Conservation (phyloP, 306 rosid species). For the Lathyrus tuberosus region DNA sequence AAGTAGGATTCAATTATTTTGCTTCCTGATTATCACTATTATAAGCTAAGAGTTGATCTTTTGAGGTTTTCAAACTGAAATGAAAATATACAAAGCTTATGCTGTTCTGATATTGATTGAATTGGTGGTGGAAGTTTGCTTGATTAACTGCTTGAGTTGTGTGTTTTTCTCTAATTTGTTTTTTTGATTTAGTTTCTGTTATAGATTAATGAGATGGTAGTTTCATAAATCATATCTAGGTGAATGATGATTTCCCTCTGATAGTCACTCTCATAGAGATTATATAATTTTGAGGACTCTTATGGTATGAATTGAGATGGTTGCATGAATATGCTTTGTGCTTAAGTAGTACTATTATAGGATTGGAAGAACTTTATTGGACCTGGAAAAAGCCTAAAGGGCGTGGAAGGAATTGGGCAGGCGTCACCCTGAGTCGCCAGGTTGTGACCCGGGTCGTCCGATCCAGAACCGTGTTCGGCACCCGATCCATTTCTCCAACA, state of each 20-base stretch:
- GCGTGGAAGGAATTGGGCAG: too few species aligned
- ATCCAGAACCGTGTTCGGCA: too few species aligned
- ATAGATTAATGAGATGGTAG: conserved; percentile 14
- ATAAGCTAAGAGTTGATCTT: not conserved
- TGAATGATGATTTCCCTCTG: not conserved
- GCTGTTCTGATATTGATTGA: conserved; percentile 1
- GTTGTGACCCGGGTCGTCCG: too few species aligned
- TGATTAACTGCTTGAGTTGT: not conserved
- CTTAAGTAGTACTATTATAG: too few species aligned
- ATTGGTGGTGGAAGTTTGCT: conserved; percentile 16
- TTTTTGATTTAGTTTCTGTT: conserved; percentile 7
- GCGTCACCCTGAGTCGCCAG: too few species aligned
- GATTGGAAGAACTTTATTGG: too few species aligned
- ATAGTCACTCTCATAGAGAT: not conserved
- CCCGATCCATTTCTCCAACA: too few species aligned
- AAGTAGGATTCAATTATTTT: not conserved
- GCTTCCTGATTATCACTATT: conserved; percentile 1
- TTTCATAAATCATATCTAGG: not conserved
- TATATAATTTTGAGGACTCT: not conserved
- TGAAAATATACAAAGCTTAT: not conserved
- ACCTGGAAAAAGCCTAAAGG: too few species aligned
- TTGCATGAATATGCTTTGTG: not conserved
- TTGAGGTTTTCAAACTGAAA: not conserved
- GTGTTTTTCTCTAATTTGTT: conserved; percentile 22
- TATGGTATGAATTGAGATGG: not conserved